phyloP scores from a whole-genome alignment of 768 basidiomycete genomes.

The Pilatotrama ljubarskyi region DNA sequence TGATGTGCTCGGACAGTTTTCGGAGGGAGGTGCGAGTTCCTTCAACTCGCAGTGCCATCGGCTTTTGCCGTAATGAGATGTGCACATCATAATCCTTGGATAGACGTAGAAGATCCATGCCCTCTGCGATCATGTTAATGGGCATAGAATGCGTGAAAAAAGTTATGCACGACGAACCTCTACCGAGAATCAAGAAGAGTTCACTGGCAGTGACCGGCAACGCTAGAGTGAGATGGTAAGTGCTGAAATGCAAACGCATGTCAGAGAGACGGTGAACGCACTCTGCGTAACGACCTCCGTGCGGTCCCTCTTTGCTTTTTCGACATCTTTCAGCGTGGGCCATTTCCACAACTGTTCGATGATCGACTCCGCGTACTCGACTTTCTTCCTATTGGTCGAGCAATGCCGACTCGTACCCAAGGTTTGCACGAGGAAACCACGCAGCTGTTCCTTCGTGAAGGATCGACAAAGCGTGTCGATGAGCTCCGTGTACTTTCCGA shows the following conservation, averaged over 20 bases:
- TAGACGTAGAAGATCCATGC: conserved; percentile 56
- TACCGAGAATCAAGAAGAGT: conserved; percentile 71
- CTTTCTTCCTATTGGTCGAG: conserved; percentile 25
- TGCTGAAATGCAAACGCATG: not conserved
- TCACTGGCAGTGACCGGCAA: conserved; percentile 58
- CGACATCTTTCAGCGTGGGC: conserved; percentile 57
- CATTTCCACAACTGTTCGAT: conserved; percentile 70
- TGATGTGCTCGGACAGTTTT: conserved; percentile 47
- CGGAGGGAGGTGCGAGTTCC: conserved; percentile 56
- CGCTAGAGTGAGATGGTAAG: conserved; percentile 36
- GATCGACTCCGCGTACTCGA: conserved; percentile 38
- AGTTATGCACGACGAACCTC: conserved; percentile 44
- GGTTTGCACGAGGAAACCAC: conserved; percentile 51
- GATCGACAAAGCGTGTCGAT: conserved; percentile 55
- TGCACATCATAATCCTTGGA: conserved; percentile 63
- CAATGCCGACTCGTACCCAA: conserved; percentile 33
- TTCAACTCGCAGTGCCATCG: conserved; percentile 59
- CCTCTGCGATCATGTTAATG: conserved; percentile 47
- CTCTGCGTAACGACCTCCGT: conserved; percentile 49
- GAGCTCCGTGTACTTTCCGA: conserved; percentile 52
- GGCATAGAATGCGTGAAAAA: not conserved
- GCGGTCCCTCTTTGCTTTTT: conserved; percentile 49
- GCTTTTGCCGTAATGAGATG: conserved; percentile 55
- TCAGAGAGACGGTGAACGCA: conserved; percentile 33
- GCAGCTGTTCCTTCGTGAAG: conserved; percentile 65